A percentile compares a stretch with the other conserved stretches of the same genome.
Evolutionary conservation across 106 monocot species (phyloP).

Genomic region (Dendrobium catenatum): DNA sequence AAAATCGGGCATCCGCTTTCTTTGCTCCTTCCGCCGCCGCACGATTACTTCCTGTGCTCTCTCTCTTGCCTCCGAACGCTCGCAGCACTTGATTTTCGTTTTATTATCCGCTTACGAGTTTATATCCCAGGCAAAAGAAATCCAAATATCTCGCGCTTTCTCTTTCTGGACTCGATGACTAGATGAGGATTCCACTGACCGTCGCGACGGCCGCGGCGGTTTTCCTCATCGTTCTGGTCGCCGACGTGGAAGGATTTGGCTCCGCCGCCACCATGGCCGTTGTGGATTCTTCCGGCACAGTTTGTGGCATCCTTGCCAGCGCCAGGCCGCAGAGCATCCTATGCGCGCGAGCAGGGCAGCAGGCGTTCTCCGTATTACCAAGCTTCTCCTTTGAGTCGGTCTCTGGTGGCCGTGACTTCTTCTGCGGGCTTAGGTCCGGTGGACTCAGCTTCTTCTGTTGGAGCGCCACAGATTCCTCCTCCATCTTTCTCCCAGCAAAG

Average conservation of each 20-base stretch:
- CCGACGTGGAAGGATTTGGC: slow-evolving; percentile 7
- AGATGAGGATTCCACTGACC: slow-evolving; percentile 1
- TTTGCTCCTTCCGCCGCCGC: background rate
- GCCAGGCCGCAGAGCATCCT: slow-evolving; percentile 10
- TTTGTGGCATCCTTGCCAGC: slow-evolving; percentile 41
- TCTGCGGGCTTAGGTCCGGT: slow-evolving; percentile 43
- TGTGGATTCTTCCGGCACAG: slow-evolving; percentile 20
- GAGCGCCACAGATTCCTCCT: slow-evolving; percentile 7
- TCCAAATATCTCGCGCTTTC: background rate
- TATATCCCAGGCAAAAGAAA: background rate
- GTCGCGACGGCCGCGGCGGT: background rate
- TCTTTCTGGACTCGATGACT: background rate
- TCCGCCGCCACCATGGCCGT: slow-evolving; percentile 34
- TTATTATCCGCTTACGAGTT: background rate
- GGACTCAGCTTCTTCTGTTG: slow-evolving; percentile 62
- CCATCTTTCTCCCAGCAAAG: slow-evolving; percentile 16
- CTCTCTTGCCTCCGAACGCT: background rate
- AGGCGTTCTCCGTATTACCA: slow-evolving; percentile 15
- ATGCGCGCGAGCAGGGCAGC: slow-evolving; percentile 14
- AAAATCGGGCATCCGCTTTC: background rate
- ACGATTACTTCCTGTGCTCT: background rate
- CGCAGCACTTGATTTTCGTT: background rate
- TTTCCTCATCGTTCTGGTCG: slow-evolving; percentile 1
- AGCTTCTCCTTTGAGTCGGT: slow-evolving; percentile 34
- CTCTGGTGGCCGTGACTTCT: slow-evolving; percentile 29